Evolutionary conservation across 1,139 yeast genomes (phyloP).

Genomic region (Trichomonascaceae sp.): DNA sequence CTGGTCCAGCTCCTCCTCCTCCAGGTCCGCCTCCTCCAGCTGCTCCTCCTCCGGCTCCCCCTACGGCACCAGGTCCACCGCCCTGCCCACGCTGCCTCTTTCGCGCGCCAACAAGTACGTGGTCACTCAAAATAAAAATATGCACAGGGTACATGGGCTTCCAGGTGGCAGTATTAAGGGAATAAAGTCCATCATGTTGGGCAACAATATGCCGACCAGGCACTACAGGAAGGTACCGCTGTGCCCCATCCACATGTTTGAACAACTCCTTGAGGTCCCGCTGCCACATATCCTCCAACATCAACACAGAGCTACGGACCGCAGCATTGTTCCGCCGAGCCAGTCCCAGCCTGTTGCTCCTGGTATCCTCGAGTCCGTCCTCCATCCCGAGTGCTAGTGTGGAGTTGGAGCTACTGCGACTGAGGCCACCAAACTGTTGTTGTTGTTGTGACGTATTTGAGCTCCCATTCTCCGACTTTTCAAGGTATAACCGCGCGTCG

Average conservation of each 20-base stretch:
- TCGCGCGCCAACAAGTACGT: conserved; percentile 59
- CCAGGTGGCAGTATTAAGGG: conserved; percentile 78
- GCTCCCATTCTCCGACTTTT: background rate
- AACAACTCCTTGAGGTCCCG: conserved; percentile 58
- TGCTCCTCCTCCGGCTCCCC: no score
- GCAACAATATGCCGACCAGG: conserved; percentile 76
- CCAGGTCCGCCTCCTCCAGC: no score
- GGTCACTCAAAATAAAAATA: conserved; percentile 65
- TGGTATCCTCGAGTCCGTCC: no score
- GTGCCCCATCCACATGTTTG: conserved; percentile 83
- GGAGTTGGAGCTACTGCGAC: background rate
- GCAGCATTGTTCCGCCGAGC: background rate
- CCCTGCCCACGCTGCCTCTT: conserved; percentile 30
- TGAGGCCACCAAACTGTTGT: background rate
- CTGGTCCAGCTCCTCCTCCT: no score
- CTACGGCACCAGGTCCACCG: conserved; percentile 10
- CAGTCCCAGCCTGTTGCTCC: no score
- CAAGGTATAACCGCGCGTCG: conserved; percentile 38
- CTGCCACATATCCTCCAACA: conserved; percentile 73
- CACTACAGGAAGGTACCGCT: conserved; percentile 58
- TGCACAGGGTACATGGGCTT: conserved; percentile 69
- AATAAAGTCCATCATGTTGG: conserved; percentile 80
- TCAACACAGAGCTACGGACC: conserved; percentile 36
- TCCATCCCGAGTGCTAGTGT: no score
- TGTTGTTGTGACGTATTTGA: background rate